Conservation (phyloP, 2,329 filamentous ascomycete species). For the Aspergillus caelatus region DNA sequence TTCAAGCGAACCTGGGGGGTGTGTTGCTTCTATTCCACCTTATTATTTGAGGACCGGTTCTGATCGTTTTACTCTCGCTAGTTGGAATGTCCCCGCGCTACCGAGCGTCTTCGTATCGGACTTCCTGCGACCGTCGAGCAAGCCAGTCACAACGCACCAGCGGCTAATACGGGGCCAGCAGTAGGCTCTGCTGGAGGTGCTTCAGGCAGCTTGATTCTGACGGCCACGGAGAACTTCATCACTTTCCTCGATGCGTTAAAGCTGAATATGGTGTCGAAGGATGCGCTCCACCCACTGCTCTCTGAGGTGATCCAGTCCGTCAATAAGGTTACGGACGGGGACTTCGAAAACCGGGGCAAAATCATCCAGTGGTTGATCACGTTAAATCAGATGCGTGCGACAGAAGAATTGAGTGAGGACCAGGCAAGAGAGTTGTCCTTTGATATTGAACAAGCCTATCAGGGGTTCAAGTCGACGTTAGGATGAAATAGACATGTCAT, state of each 20-base stretch:
- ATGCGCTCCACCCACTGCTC: conserved; percentile 91
- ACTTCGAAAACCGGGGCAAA: conserved; percentile 94
- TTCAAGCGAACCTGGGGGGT: conserved; percentile 95
- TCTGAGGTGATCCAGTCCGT: conserved; percentile 96
- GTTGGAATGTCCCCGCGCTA: conserved; percentile 93
- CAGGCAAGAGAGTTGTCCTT: conserved; percentile 87
- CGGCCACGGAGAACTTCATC: conserved; percentile 97
- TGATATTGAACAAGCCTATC: conserved; percentile 92
- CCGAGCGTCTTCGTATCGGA: conserved; percentile 87
- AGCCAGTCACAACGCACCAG: conserved; percentile 54
- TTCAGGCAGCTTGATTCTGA: conserved; percentile 72
- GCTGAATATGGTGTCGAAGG: conserved; percentile 88
- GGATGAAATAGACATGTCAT: conserved; percentile 42
- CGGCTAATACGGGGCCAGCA: conserved; percentile 40
- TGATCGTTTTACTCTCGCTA: conserved; percentile 41
- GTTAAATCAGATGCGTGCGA: conserved; percentile 96
- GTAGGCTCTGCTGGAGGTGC: conserved; percentile 39
- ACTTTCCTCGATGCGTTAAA: conserved; percentile 95
- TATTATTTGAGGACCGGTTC: conserved; percentile 6
- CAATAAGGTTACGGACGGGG: conserved; percentile 92
- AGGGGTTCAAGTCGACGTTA: conserved; percentile 85
- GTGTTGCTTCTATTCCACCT: conserved; percentile 40
- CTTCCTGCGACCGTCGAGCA: conserved; percentile 81
- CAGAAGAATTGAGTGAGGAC: conserved; percentile 83
- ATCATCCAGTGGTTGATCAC: conserved; percentile 98